Conservation (phyloP, 305 asterid species). For the Fraxinus velutina region DNA sequence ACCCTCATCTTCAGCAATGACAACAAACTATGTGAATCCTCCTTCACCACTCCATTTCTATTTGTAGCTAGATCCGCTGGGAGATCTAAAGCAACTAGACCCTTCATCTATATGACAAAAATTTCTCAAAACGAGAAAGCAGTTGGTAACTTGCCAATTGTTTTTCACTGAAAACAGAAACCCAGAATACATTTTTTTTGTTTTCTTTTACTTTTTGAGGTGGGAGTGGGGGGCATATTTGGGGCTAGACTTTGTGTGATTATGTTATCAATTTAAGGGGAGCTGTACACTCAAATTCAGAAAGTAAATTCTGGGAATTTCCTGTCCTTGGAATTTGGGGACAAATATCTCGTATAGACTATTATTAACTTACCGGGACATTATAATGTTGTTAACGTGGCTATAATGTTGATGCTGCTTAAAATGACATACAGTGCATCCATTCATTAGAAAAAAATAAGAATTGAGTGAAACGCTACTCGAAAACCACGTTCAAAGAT, state of each 20-base stretch:
- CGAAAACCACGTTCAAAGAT: background rate
- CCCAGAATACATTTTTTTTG: background rate
- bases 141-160: background rate
- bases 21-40: background rate
- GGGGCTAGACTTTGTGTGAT: background rate
- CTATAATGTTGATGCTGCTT: background rate
- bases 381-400: background rate
- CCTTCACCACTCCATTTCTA: background rate
- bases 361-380: background rate
- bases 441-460: background rate
- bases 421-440: background rate
- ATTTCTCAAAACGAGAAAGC: background rate
- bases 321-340: background rate
- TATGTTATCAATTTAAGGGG: background rate
- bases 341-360: background rate
- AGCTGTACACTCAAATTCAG: background rate
- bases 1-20: background rate
- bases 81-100: background rate
- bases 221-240: background rate
- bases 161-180: background rate
- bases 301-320: background rate
- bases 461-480: background rate
- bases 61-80: background rate
- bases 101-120: background rate
- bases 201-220: background rate